A percentile compares a stretch with the other conserved stretches of the same genome.
Conservation (phyloP, 179 eudicot genomes). For the Camellia oleifera region DNA sequence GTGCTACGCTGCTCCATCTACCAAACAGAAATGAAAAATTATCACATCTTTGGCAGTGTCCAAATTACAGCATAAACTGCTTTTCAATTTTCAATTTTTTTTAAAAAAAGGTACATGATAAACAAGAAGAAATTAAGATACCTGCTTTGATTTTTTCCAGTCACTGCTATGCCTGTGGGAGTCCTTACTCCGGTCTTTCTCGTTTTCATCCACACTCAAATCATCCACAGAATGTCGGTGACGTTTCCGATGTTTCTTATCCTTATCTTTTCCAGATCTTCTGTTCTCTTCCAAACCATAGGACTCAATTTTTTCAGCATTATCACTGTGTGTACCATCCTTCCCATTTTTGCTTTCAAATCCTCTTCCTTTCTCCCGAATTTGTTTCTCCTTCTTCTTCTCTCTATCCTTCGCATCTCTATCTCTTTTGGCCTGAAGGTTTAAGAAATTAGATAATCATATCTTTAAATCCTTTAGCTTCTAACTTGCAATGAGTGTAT, state of each 20-base stretch:
- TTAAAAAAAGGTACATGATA: background rate
- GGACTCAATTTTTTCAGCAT: constrained; percentile 32
- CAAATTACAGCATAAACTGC: background rate
- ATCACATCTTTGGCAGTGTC: background rate
- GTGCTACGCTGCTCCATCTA: constrained; percentile 43
- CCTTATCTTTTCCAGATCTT: constrained; percentile 65
- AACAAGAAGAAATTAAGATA: constrained; percentile 14
- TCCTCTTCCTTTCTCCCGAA: constrained; percentile 61
- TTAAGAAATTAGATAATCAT: background rate
- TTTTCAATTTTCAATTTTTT: background rate
- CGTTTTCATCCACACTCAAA: constrained; percentile 47
- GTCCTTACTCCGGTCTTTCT: constrained; percentile 55
- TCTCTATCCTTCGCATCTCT: constrained; percentile 62
- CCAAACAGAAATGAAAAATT: constrained; percentile 4
- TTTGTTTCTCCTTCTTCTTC: constrained; percentile 43
- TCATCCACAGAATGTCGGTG: constrained; percentile 51
- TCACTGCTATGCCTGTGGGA: constrained; percentile 66
- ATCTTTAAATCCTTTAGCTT: background rate
- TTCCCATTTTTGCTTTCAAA: constrained; percentile 44
- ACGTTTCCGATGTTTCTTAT: constrained; percentile 58
- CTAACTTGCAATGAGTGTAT: background rate
- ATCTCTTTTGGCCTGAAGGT: constrained; percentile 69
- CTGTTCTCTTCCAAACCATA: constrained; percentile 37
- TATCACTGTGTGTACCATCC: constrained; percentile 55
- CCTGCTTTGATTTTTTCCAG: constrained; percentile 66